Evolutionary conservation across 2,329 filamentous ascomycete species (phyloP), one percentile per base, ranked within the genome.

Genomic region (Claviceps sp.): DNA sequence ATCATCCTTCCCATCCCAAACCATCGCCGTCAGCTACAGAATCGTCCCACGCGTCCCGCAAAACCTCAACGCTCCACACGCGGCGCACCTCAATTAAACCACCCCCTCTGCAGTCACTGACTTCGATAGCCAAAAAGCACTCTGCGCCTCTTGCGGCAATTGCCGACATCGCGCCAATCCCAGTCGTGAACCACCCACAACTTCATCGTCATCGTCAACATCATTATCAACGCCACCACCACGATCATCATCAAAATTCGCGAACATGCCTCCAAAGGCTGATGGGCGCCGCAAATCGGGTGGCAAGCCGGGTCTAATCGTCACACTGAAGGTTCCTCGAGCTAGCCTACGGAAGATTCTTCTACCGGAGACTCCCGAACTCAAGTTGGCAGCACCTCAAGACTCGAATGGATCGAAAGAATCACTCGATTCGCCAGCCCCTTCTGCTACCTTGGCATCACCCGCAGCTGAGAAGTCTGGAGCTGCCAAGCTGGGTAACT

Each of bases 311-410:
- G 59, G 53, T 37, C 60, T 72, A 49, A 54, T 81, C 54, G 65
- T 82, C 61, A 81, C 71, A 7, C 65, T 84, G 51, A 76, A 71
- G 58, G 69, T 82, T 48, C 60, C 74, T 22, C 66, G 78, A 43
- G 62, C 70, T 18, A 71, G 67, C 56, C 69, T 85, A 50, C 73
- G 74, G 58, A 70, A 71, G 49, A 67, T 82, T 49, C 57, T 76
- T 56, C 70, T 73, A 56, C 66, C 72, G 26, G 66, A 66, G 24
- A 64, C 69, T 43, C 55, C 67, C 55, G 69, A 73, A 55, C 67
- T 73, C 52, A 70, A 74, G 52, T 69, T 73, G 45, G 64, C 72
- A 26, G 61, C 67, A 43, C 53, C 61, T 53, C 63, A 65, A 52
- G 57, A 59, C 24, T 54, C 63, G 30, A 59, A 63, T 48, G 65